Evolutionary conservation across 306 rosid genomes (phyloP), one percentile per base, ranked within the genome.

Genomic region (Fagus crenata): DNA sequence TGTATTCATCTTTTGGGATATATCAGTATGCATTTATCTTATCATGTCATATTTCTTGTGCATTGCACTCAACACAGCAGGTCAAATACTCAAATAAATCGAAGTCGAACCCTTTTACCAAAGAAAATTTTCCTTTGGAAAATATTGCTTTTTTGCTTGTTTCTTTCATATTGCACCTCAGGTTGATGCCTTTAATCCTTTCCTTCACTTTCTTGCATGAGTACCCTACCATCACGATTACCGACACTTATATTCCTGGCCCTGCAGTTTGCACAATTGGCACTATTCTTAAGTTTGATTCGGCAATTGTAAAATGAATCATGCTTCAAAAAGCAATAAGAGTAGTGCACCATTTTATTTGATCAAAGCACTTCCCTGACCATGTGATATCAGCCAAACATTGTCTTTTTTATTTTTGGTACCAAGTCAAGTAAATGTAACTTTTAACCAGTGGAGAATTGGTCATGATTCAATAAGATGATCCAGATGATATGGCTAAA

Each of bases 401-500:
- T 46, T 46, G 51, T 61, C n/a, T 13, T 12, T 4, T 9, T 6
- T 64, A 5, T 14, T 4, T 2, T 17, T 15, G 1, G 7, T 17
- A 61, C 22, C 7, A n/a, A 58, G 64, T 58, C 64, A 58, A 58
- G 32, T 11, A 58, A 28, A 18, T 31, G 64, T 7, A 35, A 58
- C 32, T 8, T 65, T 5, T 15, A 0, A 22, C 43, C 1, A 65
- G 71, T 65, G 71, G 49, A 65, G 71, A 65, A 65, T 13, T 39
- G 75, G 58, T 37, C 67, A 33, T 53, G 40, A 41, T 75, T 35
- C 18, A 42, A 39, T 73, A 22, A 49, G 53, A 67, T 67, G 74
- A 73, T 79, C 78, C 53, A 73, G 37, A 67, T 73, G 28, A 33
- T 15, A 65, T 37, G 32, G 71, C 49, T 17, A 65, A 65, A 65